These are phyloP conservation scores for Eucalyptus curtisii DNA, from an alignment of 345 rosid genomes.

Conservation along the genomic window DNA sequence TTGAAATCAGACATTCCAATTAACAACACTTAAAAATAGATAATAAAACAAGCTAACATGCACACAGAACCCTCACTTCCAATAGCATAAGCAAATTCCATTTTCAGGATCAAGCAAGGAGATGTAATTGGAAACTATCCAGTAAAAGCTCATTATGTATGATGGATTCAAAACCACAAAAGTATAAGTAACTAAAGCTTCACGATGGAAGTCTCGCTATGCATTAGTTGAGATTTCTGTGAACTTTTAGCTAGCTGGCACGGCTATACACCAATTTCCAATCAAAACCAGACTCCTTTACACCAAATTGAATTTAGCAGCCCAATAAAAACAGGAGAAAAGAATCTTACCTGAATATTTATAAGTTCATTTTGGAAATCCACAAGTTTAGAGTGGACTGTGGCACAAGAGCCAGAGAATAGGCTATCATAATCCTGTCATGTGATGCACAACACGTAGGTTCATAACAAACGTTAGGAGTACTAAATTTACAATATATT, in stretches of 20 bases:
- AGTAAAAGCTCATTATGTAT: neutral
- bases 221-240: neutral
- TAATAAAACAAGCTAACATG: neutral
- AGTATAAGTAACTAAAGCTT: neutral
- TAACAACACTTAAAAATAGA: neutral
- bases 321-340: neutral
- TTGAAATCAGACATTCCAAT: neutral
- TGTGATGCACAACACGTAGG: neutral
- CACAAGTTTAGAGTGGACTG: constrained; percentile 64
- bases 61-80: neutral
- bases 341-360: constrained; percentile 51
- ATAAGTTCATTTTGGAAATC: constrained; percentile 64
- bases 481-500: neutral
- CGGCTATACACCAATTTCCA: neutral
- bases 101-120: neutral
- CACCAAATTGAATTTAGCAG: neutral
- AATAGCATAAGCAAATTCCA: neutral
- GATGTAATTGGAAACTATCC: neutral
- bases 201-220: neutral
- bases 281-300: neutral
- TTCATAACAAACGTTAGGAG: neutral
- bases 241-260: neutral
- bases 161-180: neutral
- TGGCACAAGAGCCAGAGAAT: constrained; percentile 37
- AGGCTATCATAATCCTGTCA: constrained; percentile 80